Percentiles rank a stretch among this genome's conserved stretches.
These are phyloP conservation scores for Penicillium sp. DNA, from an alignment of 2,329 filamentous ascomycete genomes.

Conservation along the genomic window DNA sequence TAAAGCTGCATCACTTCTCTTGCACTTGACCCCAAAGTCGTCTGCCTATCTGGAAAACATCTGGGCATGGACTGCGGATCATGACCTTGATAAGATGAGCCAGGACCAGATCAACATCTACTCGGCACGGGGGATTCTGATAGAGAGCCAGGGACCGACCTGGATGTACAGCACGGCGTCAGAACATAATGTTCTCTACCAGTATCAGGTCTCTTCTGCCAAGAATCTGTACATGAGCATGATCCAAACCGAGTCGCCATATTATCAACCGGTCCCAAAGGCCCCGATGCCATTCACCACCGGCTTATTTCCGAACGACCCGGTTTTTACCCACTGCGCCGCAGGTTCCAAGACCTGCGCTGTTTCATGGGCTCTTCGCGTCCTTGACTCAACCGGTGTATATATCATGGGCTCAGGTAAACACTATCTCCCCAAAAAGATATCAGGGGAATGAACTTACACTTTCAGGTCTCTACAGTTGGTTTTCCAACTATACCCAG, in stretches of 20 bases:
- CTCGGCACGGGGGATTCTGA: neutral
- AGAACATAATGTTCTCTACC: constrained; percentile 5
- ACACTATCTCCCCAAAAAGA: too few relatives aligned
- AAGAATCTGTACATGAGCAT: neutral
- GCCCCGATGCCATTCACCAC: constrained; percentile 2
- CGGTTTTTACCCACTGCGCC: neutral
- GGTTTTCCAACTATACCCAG: too few relatives aligned
- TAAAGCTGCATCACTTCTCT: constrained; percentile 49
- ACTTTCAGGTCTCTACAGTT: too few relatives aligned
- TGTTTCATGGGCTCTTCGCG: constrained; percentile 21
- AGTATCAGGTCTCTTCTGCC: neutral
- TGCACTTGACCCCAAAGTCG: constrained; percentile 66
- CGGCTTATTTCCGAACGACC: constrained; percentile 1
- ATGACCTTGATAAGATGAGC: neutral
- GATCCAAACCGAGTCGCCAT: constrained; percentile 15
- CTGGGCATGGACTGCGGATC: constrained; percentile 34
- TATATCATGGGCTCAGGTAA: too few relatives aligned
- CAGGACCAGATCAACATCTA: neutral
- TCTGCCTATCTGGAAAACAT: constrained; percentile 40
- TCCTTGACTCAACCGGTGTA: constrained; percentile 15
- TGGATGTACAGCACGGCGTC: constrained; percentile 49
- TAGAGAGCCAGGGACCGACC: neutral
- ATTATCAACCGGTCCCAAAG: constrained; percentile 9
- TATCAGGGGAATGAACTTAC: too few relatives aligned
- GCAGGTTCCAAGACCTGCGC: constrained; percentile 2